Base-by-base conservation (phyloP, 2,329 filamentous ascomycete genomes). In the Botrytis cinerea region DNA sequence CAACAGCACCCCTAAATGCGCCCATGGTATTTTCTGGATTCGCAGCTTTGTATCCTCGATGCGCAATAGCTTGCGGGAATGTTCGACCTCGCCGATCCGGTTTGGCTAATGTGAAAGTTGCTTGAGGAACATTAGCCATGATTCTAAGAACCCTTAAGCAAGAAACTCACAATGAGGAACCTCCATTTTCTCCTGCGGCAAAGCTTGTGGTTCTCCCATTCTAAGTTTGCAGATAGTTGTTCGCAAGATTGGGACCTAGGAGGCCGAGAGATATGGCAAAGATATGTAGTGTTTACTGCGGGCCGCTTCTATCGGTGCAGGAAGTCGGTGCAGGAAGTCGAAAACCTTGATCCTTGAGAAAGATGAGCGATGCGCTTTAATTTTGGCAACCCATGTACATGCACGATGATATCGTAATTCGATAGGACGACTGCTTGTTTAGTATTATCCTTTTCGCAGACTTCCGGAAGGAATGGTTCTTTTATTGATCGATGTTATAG, bases 21-120 rank as follows among this genome's bases (percentile, higher is more conserved):
- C 86, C 87, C 87, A 98, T 90, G 2, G 93, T 92, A 83, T 98
- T 98, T 82, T 98, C 95, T 0, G 95, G 94, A 77, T 87, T 93
- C 70, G 86, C 86, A 0, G 90, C 90, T 81, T 93, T 95, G 86
- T 91, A 94, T 62, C 93, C 93, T 73, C 93, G 87, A 83, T 95
- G 93, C 1, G 91, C 92, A 76, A 96, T 93, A 72, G 90, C 87
- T 80, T 93, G 91, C 1, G 93, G 93, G 35, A 70, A 43, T 69
- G 78, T 74, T 71, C 75, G 76, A 57, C 79, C 80, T 46, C 74
- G 66, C 18, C 74, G 70, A 60, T 75, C 73, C 54, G 73, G 72
- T 66, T 75, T 78, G 25, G 78, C 77, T 32, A 68, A 73, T 4
- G 76, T 76, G 70, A 81, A 80, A 25, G 67, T 67, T 71, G 79